Evolutionary conservation across 2,329 filamentous ascomycete species (phyloP), one percentile per base, ranked within the genome.

Genomic region (Verticillium dahliae): DNA sequence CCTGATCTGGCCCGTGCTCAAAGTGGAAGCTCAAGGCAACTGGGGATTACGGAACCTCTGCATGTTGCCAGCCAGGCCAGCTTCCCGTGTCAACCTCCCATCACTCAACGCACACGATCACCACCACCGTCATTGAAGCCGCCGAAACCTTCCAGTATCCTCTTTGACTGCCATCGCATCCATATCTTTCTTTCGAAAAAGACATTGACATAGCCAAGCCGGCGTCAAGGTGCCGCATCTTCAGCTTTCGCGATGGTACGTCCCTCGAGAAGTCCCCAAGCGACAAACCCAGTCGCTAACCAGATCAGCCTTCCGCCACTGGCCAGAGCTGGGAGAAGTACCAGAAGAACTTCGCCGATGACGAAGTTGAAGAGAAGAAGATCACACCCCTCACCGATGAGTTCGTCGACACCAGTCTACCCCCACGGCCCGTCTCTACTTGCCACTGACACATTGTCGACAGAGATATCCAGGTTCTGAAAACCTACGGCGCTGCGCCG

Each of bases 321-420:
- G 95, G 95, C 75, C 80, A 85, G 78, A 91, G 87, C 85, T 99
- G 95, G 95, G 95, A 99, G 85, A 98, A 98, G 83, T 98, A 97
- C 84, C 86, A 91, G 81, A 97, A 98, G 85, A 93, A 89, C 74
- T 99, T 91, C 74, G 94, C 90, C 73, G 95, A 99, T 73, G 95
- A 99, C 71, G 95, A 98, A 76, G 83, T 93, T 77, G 92, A 96
- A 76, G 95, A 99, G 85, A 99, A 99, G 89, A 99, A 99, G 87
- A 99, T 99, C 74, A 94, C 92, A 63, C 95, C 95, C 67, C 82
- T 99, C 65, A 90, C 93, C 69, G 95, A 98, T 81, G 95, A 98
- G 94, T 97, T 85, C 68, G 90, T 81, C 57, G 52, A 65, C 58
- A 61, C 60, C 60, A 56, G 27, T 31, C 27, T 37, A 69, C 75